Percentiles rank a stretch among this genome's conserved stretches.
These are phyloP conservation scores for Trypanosoma scelopori DNA, from an alignment of 208 protist species.

Conservation along the genomic window DNA sequence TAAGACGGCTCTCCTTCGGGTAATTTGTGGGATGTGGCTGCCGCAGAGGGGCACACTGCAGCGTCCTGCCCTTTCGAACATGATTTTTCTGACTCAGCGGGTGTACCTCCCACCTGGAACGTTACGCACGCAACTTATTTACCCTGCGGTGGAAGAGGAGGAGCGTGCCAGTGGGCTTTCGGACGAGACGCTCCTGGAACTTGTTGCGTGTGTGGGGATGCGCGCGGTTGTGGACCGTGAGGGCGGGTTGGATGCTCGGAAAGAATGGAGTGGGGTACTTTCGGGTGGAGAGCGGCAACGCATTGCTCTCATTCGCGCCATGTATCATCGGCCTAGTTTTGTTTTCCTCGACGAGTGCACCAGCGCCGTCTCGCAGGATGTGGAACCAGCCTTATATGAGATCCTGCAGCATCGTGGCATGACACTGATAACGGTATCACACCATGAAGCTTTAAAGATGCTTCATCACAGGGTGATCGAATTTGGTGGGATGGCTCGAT, in stretches of 20 bases:
- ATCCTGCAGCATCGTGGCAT: constrained; percentile 65
- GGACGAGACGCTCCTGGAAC: constrained; percentile 55
- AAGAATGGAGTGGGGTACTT: constrained; percentile 85
- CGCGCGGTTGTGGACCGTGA: constrained; percentile 66
- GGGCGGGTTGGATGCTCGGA: constrained; percentile 68
- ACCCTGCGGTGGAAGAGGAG: constrained; percentile 48
- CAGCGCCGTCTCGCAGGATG: constrained; percentile 83
- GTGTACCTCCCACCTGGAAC: constrained; percentile 81
- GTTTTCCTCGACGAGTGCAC: constrained; percentile 92
- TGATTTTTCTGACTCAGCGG: constrained; percentile 77
- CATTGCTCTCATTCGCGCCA: constrained; percentile 74
- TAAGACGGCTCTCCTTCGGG: constrained; percentile 82
- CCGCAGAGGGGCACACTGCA: constrained; percentile 49
- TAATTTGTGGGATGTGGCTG: constrained; percentile 77
- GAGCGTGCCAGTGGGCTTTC: constrained; percentile 23
- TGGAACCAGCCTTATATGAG: constrained; percentile 72
- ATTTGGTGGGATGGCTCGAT: constrained; percentile 66
- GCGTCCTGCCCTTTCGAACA: constrained; percentile 29
- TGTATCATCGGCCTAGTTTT: constrained; percentile 80
- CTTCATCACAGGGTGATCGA: constrained; percentile 60
- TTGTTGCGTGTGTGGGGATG: constrained; percentile 54
- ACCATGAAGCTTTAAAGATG: constrained; percentile 64
- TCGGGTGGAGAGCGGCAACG: constrained; percentile 91
- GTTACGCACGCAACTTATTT: constrained; percentile 79
- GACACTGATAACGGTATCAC: constrained; percentile 85